Percentiles rank a stretch among this genome's conserved stretches.
Evolutionary conservation across 208 protist genomes (phyloP).

Genomic region (Crithidia expoeki): DNA sequence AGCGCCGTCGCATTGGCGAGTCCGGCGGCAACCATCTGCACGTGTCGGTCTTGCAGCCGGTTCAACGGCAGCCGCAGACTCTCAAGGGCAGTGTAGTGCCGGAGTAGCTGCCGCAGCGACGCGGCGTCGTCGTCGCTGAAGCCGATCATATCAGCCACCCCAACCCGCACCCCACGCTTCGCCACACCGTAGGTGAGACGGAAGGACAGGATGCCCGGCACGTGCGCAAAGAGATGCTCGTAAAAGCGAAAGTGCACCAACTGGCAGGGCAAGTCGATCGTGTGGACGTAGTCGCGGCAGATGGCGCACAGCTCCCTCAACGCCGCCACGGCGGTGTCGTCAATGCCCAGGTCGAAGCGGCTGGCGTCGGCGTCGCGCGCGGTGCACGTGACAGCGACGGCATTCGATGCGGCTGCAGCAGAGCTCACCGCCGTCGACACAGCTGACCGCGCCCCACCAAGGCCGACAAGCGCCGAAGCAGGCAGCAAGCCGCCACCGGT

Average conservation of each 20-base stretch:
- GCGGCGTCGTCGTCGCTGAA: slow-evolving; percentile 78
- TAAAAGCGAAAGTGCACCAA: slow-evolving; percentile 72
- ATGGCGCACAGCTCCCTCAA: slow-evolving; percentile 68
- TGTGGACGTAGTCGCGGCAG: slow-evolving; percentile 77
- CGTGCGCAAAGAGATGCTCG: slow-evolving; percentile 62
- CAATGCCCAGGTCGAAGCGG: slow-evolving; percentile 29
- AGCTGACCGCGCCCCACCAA: background rate
- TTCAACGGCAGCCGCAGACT: slow-evolving; percentile 75
- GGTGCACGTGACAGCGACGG: slow-evolving; percentile 19
- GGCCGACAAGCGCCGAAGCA: background rate
- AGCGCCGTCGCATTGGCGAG: slow-evolving; percentile 67
- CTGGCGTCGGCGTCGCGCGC: slow-evolving; percentile 22
- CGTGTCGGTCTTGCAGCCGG: slow-evolving; percentile 51
- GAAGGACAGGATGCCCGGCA: slow-evolving; percentile 70
- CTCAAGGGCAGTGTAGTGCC: slow-evolving; percentile 49
- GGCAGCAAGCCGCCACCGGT: slow-evolving; percentile 16
- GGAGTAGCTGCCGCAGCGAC: slow-evolving; percentile 57
- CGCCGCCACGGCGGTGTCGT: slow-evolving; percentile 28
- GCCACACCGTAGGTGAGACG: slow-evolving; percentile 77
- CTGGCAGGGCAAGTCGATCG: slow-evolving; percentile 71
- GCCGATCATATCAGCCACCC: slow-evolving; percentile 71
- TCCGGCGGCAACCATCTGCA: slow-evolving; percentile 65
- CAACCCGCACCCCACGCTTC: slow-evolving; percentile 59
- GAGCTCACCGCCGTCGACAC: slow-evolving; percentile 1
- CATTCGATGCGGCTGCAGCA: background rate